Evolutionary conservation across 2,329 filamentous ascomycete species (phyloP), one percentile per base, ranked within the genome.

Genomic region (Aotearoamyces nothofagi): DNA sequence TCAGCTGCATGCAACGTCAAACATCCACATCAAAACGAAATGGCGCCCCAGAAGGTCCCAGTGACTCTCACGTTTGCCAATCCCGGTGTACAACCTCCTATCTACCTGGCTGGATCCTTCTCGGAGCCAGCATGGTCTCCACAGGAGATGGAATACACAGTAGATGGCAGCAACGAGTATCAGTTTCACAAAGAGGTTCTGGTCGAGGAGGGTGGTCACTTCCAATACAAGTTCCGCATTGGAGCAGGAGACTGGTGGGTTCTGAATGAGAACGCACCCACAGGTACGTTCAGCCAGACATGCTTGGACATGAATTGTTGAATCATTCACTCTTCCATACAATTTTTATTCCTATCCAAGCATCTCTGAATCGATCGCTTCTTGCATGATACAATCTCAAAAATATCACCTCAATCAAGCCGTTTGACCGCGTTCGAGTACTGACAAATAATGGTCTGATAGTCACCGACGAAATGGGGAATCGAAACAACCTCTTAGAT

Each of bases 221-320:
- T 81, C 39, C 71, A 79, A 43, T 86, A 83, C 61, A 84, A 82
- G 51, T 78, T 84, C 40, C 66, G 75, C 16, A 56, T 78, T 19
- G 77, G 76, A 7, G 49, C 60, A 12, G 69, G 68, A 26, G 66
- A 79, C 38, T 79, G 72, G 69, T 81, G 77, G 77, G 58, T 72
- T 14, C 50, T 80, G 25, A 69, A 83, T 40, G 70, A 80, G 33
- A 57, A 56, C 24, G 58, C 62, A 30, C 64, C 69, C 9, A 70
- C 60, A 31, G 61, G 75, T 78, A 57, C 39, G 60, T 35, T 11
- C 26, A 27, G 16, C 12, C 11, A 7, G n/a, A n/a, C n/a, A n/a
- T n/a, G n/a, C n/a, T n/a, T n/a, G n/a, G n/a, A n/a, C n/a, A n/a
- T n/a, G n/a, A n/a, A n/a, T n/a, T n/a, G n/a, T n/a, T n/a, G n/a